Evolutionary conservation across 2,329 filamentous ascomycete genomes (phyloP), one percentile per base, ranked within the genome.

Genomic region (Aspergillus aculeatus): DNA sequence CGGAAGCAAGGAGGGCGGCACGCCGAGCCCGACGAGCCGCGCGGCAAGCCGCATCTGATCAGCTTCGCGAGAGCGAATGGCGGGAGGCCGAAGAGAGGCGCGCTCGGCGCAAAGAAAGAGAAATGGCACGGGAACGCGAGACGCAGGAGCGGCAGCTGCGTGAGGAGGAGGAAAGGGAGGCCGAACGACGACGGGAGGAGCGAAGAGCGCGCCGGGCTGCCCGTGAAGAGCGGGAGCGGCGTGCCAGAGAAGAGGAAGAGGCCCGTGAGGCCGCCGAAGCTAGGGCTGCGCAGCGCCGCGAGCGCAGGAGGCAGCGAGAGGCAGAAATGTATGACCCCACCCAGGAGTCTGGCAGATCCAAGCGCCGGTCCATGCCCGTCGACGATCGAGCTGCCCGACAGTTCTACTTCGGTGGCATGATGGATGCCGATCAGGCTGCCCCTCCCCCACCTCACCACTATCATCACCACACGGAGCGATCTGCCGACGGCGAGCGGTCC

Each of bases 1-100:
- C 87, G 16, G 88, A 90, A 71, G 85, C 83, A 23, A 83, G 86
- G 51, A 83, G 82, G 49, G 85, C 84, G 31, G 86, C 86, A 58
- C 85, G 88, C n/a, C 83, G 83, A 58, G 82, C 85, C 1, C 83
- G 80, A 54, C 83, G 82, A 54, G 65, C 71, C 16, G 71, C 74
- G 29, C 73, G 72, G 50, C 71, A 75, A 31, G 75, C 68, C 11
- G 68, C 73, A 2, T 71, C 74, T 16, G 75, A 77, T 38, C 67
- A 67, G 52, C 60, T 68, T 7, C 72, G 71, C 5, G 74, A 75
- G 24, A 63, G 58, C 16, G 75, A 75, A 53, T 55, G 67, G 21
- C 68, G 70, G 50, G 74, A 76, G 57, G 69, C 68, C 1, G 74
- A 78, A 59, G 75, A 77, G 58, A 64, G 73, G 51, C 71, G 72